These are phyloP conservation scores for Metroxylon sagu DNA, from an alignment of 176 grass and related monocot genomes.

Conservation along the genomic window DNA sequence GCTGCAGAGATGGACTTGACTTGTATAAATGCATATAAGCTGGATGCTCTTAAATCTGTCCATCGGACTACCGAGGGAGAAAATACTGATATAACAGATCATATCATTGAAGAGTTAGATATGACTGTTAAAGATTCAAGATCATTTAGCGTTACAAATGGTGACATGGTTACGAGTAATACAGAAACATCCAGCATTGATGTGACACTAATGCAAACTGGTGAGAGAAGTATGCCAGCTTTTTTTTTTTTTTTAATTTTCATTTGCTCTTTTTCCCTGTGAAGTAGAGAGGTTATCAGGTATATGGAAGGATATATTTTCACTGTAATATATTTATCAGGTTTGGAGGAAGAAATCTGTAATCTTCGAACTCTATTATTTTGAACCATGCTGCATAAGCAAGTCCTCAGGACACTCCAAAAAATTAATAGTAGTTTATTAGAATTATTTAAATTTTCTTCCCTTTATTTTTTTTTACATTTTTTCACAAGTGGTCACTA, in stretches of 20 bases:
- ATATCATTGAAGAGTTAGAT: slow-evolving; percentile 24
- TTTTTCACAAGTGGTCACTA: too few species aligned
- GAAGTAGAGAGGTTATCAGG: too few species aligned
- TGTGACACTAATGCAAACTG: slow-evolving; percentile 30
- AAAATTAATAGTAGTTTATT: too few species aligned
- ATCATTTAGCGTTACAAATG: slow-evolving; percentile 5
- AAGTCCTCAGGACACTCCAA: too few species aligned
- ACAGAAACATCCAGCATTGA: slow-evolving; percentile 17
- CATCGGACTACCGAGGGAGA: slow-evolving; percentile 20
- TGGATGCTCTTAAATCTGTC: slow-evolving; percentile 95
- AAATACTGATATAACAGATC: slow-evolving; percentile 24
- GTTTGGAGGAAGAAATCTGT: too few species aligned
- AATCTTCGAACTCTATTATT: too few species aligned
- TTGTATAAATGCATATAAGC: slow-evolving; percentile 93
- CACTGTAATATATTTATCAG: too few species aligned
- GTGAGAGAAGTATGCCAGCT: slow-evolving; percentile 16
- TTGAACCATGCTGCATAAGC: too few species aligned
- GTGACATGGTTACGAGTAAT: slow-evolving; percentile 7
- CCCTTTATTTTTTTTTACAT: too few species aligned
- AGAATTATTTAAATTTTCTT: too few species aligned
- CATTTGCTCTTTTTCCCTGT: not conserved
- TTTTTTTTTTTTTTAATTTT: slow-evolving; percentile 11
- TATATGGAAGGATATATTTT: too few species aligned
- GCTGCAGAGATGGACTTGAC: slow-evolving; percentile 86
- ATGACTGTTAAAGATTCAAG: slow-evolving; percentile 7